A percentile compares a stretch with the other conserved stretches of the same genome.
Conservation (phyloP, 768 basidiomycete genomes). For the Calocybe gangraenosa region DNA sequence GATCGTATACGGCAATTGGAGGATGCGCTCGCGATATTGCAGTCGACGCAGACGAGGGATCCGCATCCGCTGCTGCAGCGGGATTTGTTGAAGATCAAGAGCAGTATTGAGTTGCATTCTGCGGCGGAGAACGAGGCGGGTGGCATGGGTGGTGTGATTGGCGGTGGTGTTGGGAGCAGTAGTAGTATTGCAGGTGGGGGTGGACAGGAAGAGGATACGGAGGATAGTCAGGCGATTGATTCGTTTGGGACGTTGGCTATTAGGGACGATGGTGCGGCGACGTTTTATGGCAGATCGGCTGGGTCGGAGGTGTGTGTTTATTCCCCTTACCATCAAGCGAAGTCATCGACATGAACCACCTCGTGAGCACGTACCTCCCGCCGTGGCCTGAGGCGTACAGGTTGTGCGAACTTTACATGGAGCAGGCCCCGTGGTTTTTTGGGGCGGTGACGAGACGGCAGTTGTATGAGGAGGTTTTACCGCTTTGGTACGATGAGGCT, state of each 20-base stretch:
- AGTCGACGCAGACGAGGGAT: slow-evolving; percentile 45
- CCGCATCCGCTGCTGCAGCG: slow-evolving; percentile 56
- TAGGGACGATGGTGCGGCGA: slow-evolving; percentile 63
- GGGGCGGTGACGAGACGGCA: slow-evolving; percentile 64
- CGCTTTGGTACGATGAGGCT: slow-evolving; percentile 59
- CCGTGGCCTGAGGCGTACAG: slow-evolving; percentile 53
- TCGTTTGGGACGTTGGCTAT: slow-evolving; percentile 68
- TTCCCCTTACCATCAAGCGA: slow-evolving; percentile 3
- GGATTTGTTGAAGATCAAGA: slow-evolving; percentile 62
- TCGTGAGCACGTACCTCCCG: slow-evolving; percentile 51
- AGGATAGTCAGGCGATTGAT: slow-evolving; percentile 55
- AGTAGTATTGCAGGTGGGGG: background rate
- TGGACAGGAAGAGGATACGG: slow-evolving; percentile 23
- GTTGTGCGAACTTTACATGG: slow-evolving; percentile 65
- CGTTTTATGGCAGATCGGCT: slow-evolving; percentile 70
- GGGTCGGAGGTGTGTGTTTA: slow-evolving; percentile 57
- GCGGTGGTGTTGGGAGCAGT: background rate
- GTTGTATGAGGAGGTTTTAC: slow-evolving; percentile 60
- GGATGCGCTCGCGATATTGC: slow-evolving; percentile 57
- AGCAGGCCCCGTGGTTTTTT: slow-evolving; percentile 80
- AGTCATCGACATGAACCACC: slow-evolving; percentile 37
- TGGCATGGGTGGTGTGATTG: background rate
- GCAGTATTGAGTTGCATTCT: slow-evolving; percentile 62
- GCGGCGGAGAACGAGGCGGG: slow-evolving; percentile 29
- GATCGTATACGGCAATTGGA: slow-evolving; percentile 70